Base-by-base conservation (phyloP, 2,329 filamentous ascomycete genomes). In the Botryotinia narcissicola region DNA sequence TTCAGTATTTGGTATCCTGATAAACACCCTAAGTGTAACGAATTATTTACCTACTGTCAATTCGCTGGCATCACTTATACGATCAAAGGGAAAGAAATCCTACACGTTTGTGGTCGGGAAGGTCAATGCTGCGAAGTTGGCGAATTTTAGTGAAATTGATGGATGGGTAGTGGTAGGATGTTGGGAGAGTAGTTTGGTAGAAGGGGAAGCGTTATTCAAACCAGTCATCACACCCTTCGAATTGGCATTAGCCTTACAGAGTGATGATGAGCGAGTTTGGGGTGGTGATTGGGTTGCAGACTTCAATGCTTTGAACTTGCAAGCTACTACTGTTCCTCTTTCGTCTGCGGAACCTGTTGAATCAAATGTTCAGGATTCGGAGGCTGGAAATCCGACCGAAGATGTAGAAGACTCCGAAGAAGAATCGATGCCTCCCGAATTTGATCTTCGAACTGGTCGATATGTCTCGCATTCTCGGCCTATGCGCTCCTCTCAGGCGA, bases 81-180 rank as follows among this genome's bases (percentile, higher is more conserved):
- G 89, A 0, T 87, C 86, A 0, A 93, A 93, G 0, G 95, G 94
- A 18, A 98, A 98, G 85, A 99, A 98, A 84, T 92, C 90, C 81
- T 99, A 99, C 82, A 93, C 95, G 2, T 93, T 99, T 66, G 96
- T 99, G 2, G 96, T 99, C 0, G 96, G 96, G 74, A 98, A 98
- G 82, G 86, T 99, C 40, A 99, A 98, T 80, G 91, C 95, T 0
- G 95, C 95, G 54, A 99, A 99, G 82, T 87, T 99, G 35, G 96
- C 96, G 67, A 99, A 99, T 82, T 99, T 99, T 83, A 90, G 92
- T 73, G 96, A 99, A 82, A 89, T 99, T 8, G 95, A 94, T 61
- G 95, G 94, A 25, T 99, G 96, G 96, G 94, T 98, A 0, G 94
- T 98, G 0, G 93, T 99, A 16, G 95, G 96, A 3, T 99, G 96